Conservation (phyloP, 2,329 filamentous ascomycete species). For the Colletotrichum sp. region DNA sequence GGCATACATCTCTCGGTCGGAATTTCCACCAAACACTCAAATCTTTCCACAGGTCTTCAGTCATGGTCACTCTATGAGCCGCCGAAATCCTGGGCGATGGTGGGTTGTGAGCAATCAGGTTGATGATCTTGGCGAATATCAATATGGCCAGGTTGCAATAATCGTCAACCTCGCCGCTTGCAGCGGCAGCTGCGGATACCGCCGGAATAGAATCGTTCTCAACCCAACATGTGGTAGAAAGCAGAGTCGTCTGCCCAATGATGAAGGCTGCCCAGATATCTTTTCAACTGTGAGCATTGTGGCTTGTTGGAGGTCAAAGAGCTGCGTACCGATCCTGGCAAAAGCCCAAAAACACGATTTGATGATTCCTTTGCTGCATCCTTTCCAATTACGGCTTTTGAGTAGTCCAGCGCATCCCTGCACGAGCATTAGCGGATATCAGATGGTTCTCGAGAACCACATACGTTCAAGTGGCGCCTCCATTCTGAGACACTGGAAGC, state of each 20-base stretch:
- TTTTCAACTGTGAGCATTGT: not conserved
- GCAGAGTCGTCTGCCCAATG: constrained; percentile 11
- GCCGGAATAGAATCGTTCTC: constrained; percentile 3
- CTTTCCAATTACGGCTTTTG: not conserved
- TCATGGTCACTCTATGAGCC: not conserved
- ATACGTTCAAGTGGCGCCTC: constrained; percentile 13
- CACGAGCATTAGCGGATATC: not conserved
- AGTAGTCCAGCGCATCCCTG: constrained; percentile 16
- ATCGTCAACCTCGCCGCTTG: not conserved
- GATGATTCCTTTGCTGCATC: not conserved
- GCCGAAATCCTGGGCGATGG: not conserved
- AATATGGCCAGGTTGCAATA: constrained; percentile 18
- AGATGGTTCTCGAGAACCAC: not conserved
- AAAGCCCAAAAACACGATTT: constrained; percentile 21
- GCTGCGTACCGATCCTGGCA: constrained; percentile 6
- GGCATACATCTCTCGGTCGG: not conserved
- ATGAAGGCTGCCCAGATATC: constrained; percentile 20
- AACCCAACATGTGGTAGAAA: constrained; percentile 14
- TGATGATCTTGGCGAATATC: constrained; percentile 12
- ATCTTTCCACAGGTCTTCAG: not conserved
- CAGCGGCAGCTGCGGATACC: not conserved
- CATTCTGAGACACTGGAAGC: constrained; percentile 13
- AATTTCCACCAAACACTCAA: not conserved
- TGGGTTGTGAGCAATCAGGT: not conserved
- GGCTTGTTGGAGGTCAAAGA: not conserved